Base-by-base conservation (phyloP, 1,284 basidiomycete species). In the Ganoderma meredithae region DNA sequence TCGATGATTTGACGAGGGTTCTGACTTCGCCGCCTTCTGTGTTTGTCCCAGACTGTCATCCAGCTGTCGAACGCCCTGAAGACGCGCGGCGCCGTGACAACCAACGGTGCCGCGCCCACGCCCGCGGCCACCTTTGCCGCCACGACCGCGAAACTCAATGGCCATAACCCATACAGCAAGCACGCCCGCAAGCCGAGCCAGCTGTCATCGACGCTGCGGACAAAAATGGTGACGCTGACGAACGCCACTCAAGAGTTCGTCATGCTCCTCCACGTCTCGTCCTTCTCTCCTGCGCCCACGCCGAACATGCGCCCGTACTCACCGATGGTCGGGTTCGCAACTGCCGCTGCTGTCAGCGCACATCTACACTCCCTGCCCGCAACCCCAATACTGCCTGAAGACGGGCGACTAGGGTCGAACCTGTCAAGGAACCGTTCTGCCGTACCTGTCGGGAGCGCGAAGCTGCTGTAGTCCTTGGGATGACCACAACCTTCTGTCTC, bases 191-290 rank as follows among this genome's bases (percentile, higher is more conserved):
- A 60, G 8, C 39, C 39, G 58, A 60, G 36, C 36, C 79, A 83
- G 17, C 81, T 90, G n/a, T 86, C 90, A 19, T 78, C 86, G 19
- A 80, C 82, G 49, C 80, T 94, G 61, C 86, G 90, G 65, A 84
- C 81, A 61, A 88, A 89, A 75, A 89, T 94, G 82, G 86, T 90
- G 61, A 86, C 87, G 70, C 83, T 95, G 68, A 92, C 90, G 49
- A 91, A 92, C 72, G 86, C 90, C 33, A 93, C 93, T 10, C 90
- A 94, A 78, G 91, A 92, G 76, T 90, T 93, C 72, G 88, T 91
- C 62, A 91, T 93, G 74, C 83, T 95, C 61, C 80, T 94, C 19
- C 91, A 93, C 76, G 89, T 92, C 60, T 93, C 93, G n/a, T 93
- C 92, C 0, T 90, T 91, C 75, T 88, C 93, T 40, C 84, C 87